These are phyloP conservation scores for Bathelium albidoporum DNA, from an alignment of 495 filamentous ascomycete genomes.

Conservation along the genomic window DNA sequence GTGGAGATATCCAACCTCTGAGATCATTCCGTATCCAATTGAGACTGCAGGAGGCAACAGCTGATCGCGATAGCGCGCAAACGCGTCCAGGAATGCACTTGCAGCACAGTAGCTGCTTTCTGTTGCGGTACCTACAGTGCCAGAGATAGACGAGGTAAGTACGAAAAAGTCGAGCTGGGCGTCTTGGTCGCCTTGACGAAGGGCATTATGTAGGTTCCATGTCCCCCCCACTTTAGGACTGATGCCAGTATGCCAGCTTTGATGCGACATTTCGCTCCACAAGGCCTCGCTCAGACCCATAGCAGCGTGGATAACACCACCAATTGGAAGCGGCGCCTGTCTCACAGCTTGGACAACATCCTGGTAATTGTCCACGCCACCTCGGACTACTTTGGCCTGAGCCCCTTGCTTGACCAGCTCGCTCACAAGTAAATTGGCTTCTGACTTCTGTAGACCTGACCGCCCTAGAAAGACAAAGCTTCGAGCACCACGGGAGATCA, in stretches of 20 bases:
- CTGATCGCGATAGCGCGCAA: constrained; percentile 2
- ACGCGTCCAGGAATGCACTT: constrained; percentile 1
- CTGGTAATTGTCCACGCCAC: neutral
- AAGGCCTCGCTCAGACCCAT: constrained; percentile 9
- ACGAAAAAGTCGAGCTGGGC: constrained; percentile 11
- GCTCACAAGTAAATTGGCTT: neutral
- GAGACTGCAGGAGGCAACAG: neutral
- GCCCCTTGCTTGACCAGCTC: neutral
- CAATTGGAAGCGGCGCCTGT: neutral
- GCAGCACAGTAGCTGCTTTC: constrained; percentile 12
- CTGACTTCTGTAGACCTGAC: neutral
- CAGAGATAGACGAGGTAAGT: constrained; percentile 2
- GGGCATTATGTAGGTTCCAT: constrained; percentile 9
- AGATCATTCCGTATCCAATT: constrained; percentile 5
- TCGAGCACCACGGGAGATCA: neutral
- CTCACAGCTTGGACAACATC: neutral
- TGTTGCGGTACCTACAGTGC: constrained; percentile 4
- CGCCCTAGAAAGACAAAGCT: constrained; percentile 4
- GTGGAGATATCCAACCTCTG: neutral
- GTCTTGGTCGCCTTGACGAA: neutral
- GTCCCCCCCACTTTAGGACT: constrained; percentile 10
- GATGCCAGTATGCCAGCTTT: neutral
- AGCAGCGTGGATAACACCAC: constrained; percentile 8
- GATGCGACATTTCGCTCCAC: constrained; percentile 2
- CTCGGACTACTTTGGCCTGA: neutral